Conservation (phyloP, 331 rosid genomes). For the Cucumis variabilis region DNA sequence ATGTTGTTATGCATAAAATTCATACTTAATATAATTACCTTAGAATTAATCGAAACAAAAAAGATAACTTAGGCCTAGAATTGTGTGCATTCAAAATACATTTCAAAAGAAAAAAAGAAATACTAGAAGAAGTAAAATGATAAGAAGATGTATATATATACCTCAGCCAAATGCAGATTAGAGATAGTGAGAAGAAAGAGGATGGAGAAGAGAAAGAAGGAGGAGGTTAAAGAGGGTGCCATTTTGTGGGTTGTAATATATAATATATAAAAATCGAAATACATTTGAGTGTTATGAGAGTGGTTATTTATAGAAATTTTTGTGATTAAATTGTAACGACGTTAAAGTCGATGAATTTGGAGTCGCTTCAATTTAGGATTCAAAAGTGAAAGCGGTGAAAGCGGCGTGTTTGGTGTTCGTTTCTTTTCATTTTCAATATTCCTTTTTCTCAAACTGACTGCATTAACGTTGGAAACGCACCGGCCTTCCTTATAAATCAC, state of each 20-base stretch:
- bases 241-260: background rate
- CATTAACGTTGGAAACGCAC: background rate
- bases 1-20: no score
- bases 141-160: no score
- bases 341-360: background rate
- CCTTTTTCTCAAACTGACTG: background rate
- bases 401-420: background rate
- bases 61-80: no score
- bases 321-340: background rate
- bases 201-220: slow-evolving; percentile 41
- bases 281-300: background rate
- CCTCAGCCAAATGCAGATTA: slow-evolving; percentile 50
- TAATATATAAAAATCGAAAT: no score
- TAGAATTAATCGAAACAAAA: no score
- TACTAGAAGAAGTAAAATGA: no score
- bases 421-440: background rate
- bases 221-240: slow-evolving; percentile 28
- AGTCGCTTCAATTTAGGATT: background rate
- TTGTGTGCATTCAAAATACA: no score
- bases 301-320: background rate
- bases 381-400: background rate
- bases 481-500: background rate
- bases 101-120: no score
- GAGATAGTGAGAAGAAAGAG: slow-evolving; percentile 70
- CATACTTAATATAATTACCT: no score